A percentile compares a stretch with the other conserved stretches of the same genome.
Conservation (phyloP, 495 filamentous ascomycete genomes). For the Penicillium desertorum region DNA sequence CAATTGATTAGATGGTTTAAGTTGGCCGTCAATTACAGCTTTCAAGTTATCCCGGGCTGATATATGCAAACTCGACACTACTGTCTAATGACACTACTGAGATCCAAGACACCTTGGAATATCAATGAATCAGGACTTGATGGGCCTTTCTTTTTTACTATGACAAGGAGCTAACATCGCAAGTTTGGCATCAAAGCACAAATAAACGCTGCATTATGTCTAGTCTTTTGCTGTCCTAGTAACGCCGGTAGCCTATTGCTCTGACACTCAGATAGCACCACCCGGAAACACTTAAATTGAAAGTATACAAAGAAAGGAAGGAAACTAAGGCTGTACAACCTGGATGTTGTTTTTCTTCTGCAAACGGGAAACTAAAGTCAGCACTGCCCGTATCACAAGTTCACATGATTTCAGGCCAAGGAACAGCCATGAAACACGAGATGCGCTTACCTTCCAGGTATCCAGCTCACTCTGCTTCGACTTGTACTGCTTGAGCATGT, state of each 20-base stretch:
- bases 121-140: neutral
- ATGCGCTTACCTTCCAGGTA: slow-evolving; percentile 86
- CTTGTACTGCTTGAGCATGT: slow-evolving; percentile 96
- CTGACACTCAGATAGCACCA: slow-evolving; percentile 6
- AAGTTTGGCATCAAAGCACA: slow-evolving; percentile 12
- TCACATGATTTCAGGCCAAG: neutral
- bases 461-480: slow-evolving; percentile 91
- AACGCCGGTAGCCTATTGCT: slow-evolving; percentile 27
- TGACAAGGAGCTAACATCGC: slow-evolving; percentile 4
- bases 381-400: neutral
- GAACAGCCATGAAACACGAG: neutral
- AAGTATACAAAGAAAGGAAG: slow-evolving; percentile 12
- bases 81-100: neutral
- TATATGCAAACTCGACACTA: neutral
- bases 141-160: slow-evolving; percentile 10
- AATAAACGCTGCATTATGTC: slow-evolving; percentile 28
- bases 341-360: slow-evolving; percentile 99
- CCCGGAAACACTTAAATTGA: slow-evolving; percentile 15
- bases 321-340: slow-evolving; percentile 74
- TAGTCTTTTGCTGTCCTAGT: slow-evolving; percentile 24
- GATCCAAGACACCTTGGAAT: neutral
- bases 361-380: slow-evolving; percentile 16
- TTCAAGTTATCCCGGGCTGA: neutral
- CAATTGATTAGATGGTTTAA: neutral
- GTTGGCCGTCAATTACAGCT: neutral